A percentile compares a stretch with the other conserved stretches of the same genome.
These are phyloP conservation scores for Ascodesmis nigricans DNA, from an alignment of 495 filamentous ascomycete species.

Conservation along the genomic window DNA sequence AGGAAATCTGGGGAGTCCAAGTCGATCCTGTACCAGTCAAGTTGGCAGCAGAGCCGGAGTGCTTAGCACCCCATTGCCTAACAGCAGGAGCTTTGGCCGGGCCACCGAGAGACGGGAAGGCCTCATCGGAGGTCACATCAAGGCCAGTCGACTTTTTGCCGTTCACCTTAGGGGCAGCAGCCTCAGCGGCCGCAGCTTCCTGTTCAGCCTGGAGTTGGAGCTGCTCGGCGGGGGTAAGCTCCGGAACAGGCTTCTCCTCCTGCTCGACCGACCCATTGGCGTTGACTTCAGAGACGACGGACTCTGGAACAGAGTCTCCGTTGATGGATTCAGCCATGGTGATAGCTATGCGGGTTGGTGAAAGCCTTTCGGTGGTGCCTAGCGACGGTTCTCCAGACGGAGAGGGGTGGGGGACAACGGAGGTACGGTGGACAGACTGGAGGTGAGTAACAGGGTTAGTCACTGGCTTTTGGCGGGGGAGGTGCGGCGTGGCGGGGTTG, in stretches of 20 bases:
- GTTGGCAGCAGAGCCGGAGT: constrained; percentile 19
- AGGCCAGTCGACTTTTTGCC: constrained; percentile 26
- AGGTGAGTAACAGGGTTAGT: no score
- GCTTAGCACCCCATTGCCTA: constrained; percentile 46
- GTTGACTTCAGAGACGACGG: constrained; percentile 4
- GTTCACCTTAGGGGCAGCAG: constrained; percentile 6
- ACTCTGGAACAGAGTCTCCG: constrained; percentile 4
- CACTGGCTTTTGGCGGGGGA: no score
- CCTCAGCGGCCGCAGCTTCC: constrained; percentile 7
- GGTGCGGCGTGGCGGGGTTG: no score
- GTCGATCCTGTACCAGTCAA: constrained; percentile 9
- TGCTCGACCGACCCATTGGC: constrained; percentile 5
- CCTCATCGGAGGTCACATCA: constrained; percentile 68
- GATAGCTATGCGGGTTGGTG: constrained; percentile 13
- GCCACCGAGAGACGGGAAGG: constrained; percentile 71
- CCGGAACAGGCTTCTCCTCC: constrained; percentile 8
- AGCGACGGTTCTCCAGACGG: constrained; percentile 4
- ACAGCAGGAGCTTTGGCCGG: constrained; percentile 32
- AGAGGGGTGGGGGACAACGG: constrained; percentile 2
- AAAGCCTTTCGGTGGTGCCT: constrained; percentile 8
- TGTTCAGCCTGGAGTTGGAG: constrained; percentile 45
- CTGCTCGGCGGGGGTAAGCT: constrained; percentile 43
- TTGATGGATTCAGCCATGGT: constrained; percentile 15
- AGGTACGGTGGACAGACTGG: no score
- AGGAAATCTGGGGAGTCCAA: constrained; percentile 37